phyloP scores from a whole-genome alignment of 768 basidiomycete genomes.

The Boletus fagicola region DNA sequence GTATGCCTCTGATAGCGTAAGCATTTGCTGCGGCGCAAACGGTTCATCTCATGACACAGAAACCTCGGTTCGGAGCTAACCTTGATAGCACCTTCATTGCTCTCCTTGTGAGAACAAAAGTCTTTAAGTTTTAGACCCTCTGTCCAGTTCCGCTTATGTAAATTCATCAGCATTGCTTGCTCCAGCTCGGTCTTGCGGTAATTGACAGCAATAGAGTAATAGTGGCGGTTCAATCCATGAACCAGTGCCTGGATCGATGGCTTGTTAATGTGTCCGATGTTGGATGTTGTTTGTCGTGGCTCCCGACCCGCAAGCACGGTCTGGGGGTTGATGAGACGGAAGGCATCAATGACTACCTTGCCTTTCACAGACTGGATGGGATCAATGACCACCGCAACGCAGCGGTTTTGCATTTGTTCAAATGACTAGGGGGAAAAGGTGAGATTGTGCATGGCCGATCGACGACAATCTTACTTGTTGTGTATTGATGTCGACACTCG shows the following conservation, averaged over 20 bases:
- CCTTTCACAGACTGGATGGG: conserved; percentile 99
- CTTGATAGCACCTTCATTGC: conserved; percentile 93
- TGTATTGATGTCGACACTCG: conserved; percentile 98
- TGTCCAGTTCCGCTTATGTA: conserved; percentile 99
- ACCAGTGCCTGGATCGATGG: conserved; percentile 99
- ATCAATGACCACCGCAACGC: conserved; percentile 96
- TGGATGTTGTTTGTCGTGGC: conserved; percentile 95
- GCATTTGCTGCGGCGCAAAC: conserved; percentile 57
- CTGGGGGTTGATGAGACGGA: conserved; percentile 93
- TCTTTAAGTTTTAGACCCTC: conserved; percentile 91
- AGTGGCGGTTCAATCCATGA: conserved; percentile 96
- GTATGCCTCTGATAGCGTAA: conserved; percentile 87
- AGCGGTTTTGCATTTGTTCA: conserved; percentile 88
- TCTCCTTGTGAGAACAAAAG: conserved; percentile 83
- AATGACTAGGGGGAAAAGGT: conserved; percentile 66
- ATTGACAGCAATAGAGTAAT: conserved; percentile 96
- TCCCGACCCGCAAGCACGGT: conserved; percentile 89
- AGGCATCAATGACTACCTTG: conserved; percentile 99
- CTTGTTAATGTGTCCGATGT: conserved; percentile 98
- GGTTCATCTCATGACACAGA: conserved; percentile 19
- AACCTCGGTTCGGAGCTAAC: conserved; percentile 43
- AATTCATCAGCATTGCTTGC: conserved; percentile 97
- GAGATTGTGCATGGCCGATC: conserved; percentile 10
- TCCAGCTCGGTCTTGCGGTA: conserved; percentile 98
- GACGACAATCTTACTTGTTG: conserved; percentile 65